These are phyloP conservation scores for Blastobotrys persicus DNA, from an alignment of 1,139 yeast species.

Conservation along the genomic window DNA sequence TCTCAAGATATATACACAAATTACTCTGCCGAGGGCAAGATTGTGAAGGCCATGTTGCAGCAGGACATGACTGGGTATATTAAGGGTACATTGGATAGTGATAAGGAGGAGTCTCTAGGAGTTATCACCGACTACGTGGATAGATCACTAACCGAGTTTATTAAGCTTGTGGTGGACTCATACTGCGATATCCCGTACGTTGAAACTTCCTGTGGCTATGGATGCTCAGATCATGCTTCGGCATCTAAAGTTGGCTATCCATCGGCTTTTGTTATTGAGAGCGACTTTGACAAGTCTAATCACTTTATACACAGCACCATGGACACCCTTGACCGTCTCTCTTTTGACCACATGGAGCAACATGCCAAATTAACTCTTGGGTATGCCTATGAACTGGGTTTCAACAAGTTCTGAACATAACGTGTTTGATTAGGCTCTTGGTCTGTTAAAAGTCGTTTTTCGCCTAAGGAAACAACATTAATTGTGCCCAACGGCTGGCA, in stretches of 20 bases:
- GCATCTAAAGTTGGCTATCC: slow-evolving; percentile 84
- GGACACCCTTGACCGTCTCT: slow-evolving; percentile 80
- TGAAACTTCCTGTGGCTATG: slow-evolving; percentile 84
- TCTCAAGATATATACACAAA: slow-evolving; percentile 71
- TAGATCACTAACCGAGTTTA: slow-evolving; percentile 54
- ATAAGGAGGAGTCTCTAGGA: slow-evolving; percentile 72
- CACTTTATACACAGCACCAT: slow-evolving; percentile 70
- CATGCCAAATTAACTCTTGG: slow-evolving; percentile 75
- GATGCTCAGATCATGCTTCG: slow-evolving; percentile 90
- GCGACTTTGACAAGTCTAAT: slow-evolving; percentile 60
- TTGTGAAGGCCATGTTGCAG: slow-evolving; percentile 81
- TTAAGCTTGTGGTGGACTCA: slow-evolving; percentile 56
- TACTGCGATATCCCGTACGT: slow-evolving; percentile 68
- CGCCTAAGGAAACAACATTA: too few relatives aligned
- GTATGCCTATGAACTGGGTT: slow-evolving; percentile 63
- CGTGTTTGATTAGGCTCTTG: neutral
- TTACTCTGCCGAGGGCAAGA: slow-evolving; percentile 47
- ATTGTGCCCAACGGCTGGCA: too few relatives aligned
- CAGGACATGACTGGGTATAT: slow-evolving; percentile 95
- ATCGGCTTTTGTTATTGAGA: slow-evolving; percentile 75
- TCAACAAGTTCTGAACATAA: slow-evolving; percentile 32
- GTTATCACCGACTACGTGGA: slow-evolving; percentile 74
- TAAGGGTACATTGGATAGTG: slow-evolving; percentile 51
- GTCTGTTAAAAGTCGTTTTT: too few relatives aligned
- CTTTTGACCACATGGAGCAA: slow-evolving; percentile 72